phyloP scores from a whole-genome alignment of 2,329 filamentous ascomycete species.

The Chaetomium sp. region DNA sequence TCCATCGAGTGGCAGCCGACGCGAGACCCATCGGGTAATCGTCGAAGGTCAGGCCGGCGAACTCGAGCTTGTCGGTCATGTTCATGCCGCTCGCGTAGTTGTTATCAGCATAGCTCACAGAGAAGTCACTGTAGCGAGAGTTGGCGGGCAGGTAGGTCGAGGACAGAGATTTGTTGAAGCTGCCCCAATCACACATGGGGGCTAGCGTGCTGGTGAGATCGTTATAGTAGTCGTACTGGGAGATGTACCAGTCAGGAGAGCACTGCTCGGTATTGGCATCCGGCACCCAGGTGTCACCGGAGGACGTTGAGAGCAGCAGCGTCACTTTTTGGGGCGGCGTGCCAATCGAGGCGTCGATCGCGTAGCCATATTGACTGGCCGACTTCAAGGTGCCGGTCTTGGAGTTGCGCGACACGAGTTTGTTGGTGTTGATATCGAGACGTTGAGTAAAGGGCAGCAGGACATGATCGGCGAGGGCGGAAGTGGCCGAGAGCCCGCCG shows the following conservation, averaged over 20 bases:
- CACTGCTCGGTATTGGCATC: constrained; percentile 15
- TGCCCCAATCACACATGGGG: constrained; percentile 23
- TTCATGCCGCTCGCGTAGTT: constrained; percentile 19
- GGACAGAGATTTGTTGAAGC: constrained; percentile 22
- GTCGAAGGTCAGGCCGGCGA: constrained; percentile 24
- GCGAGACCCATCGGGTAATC: constrained; percentile 28
- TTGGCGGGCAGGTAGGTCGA: constrained; percentile 18
- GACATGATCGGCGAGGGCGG: constrained; percentile 16
- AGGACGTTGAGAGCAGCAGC: constrained; percentile 24
- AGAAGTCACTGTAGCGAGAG: constrained; percentile 13
- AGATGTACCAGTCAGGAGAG: constrained; percentile 9
- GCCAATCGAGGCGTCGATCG: constrained; percentile 25
- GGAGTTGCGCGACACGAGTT: constrained; percentile 14
- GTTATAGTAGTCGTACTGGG: constrained; percentile 3
- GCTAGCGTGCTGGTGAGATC: neutral
- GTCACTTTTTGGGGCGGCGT: constrained; percentile 27
- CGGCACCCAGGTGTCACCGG: constrained; percentile 27
- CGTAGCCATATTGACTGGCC: constrained; percentile 19
- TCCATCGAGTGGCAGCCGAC: constrained; percentile 10
- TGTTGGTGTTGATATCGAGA: neutral
- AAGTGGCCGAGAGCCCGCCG: constrained; percentile 2
- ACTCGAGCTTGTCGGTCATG: constrained; percentile 25
- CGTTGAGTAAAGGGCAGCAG: constrained; percentile 20
- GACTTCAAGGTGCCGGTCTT: constrained; percentile 11
- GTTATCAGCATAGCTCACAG: constrained; percentile 9